Conservation (phyloP, 1,139 yeast genomes). For the Debaryomyces coudertii region DNA sequence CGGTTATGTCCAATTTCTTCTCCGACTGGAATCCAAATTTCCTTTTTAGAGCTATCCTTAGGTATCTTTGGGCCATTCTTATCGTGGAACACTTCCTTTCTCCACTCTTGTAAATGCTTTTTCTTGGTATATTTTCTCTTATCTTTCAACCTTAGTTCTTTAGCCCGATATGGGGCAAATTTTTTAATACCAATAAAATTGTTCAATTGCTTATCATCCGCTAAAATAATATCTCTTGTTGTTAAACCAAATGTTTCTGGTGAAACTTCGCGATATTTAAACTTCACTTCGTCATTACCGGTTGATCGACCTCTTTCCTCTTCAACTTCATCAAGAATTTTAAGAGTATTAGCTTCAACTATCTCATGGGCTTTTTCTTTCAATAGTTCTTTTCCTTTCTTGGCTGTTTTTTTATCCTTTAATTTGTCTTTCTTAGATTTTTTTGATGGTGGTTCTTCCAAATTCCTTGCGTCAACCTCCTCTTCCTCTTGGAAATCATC, state of each 20-base stretch:
- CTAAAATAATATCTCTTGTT: constrained; percentile 83
- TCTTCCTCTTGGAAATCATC: constrained; percentile 24
- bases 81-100: constrained; percentile 73
- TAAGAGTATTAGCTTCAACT: constrained; percentile 49
- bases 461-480: constrained; percentile 28
- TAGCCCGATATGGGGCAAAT: constrained; percentile 88
- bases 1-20: constrained; percentile 6
- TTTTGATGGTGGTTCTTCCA: constrained; percentile 24
- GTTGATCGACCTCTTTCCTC: constrained; percentile 61
- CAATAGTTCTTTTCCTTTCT: constrained; percentile 63
- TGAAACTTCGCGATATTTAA: constrained; percentile 91
- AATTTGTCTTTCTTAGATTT: constrained; percentile 53
- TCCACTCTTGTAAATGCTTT: constrained; percentile 86
- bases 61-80: constrained; percentile 58
- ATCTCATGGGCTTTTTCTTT: constrained; percentile 72
- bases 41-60: constrained; percentile 35
- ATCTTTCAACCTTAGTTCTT: constrained; percentile 74
- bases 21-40: constrained; percentile 42
- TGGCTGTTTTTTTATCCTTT: constrained; percentile 60
- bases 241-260: constrained; percentile 92
- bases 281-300: constrained; percentile 51
- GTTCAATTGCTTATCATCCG: constrained; percentile 85
- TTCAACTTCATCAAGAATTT: constrained; percentile 62
- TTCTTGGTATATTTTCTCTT: constrained; percentile 82
- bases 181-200: constrained; percentile 85